Percentiles rank a stretch among this genome's conserved stretches.
Conservation (phyloP, 805 yeast genomes). For the Saccharomycopsis fodiens region DNA sequence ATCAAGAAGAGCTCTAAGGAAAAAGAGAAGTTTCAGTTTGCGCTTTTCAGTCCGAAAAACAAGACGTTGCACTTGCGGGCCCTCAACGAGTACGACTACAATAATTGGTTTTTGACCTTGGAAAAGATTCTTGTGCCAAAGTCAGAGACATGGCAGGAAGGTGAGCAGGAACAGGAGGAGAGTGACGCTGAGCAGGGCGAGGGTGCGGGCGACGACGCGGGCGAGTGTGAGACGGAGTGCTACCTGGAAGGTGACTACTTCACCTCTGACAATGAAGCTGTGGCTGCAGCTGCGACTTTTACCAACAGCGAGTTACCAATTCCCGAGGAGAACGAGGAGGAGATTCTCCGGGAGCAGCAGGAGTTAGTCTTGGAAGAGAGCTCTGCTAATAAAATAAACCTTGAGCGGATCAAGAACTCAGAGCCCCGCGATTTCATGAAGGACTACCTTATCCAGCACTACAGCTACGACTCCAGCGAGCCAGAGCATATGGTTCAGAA, state of each 20-base stretch:
- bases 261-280: constrained; percentile 20
- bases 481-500: constrained; percentile 33
- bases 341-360: constrained; percentile 11
- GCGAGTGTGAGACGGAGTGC: background rate
- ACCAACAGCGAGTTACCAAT: constrained; percentile 19
- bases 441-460: constrained; percentile 19
- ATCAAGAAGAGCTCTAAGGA: constrained; percentile 9
- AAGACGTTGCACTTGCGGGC: constrained; percentile 22
- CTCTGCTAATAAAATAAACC: constrained; percentile 21
- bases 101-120: constrained; percentile 22
- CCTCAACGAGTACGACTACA: constrained; percentile 21
- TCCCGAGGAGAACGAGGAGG: constrained; percentile 20
- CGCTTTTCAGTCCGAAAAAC: constrained; percentile 19
- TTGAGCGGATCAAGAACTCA: constrained; percentile 13
- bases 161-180: constrained; percentile 11
- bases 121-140: constrained; percentile 13
- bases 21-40: constrained; percentile 15
- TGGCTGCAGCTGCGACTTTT: constrained; percentile 4
- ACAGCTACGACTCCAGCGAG: constrained; percentile 15
- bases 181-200: constrained; percentile 9
- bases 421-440: constrained; percentile 17
- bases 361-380: constrained; percentile 13
- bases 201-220: background rate
- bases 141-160: constrained; percentile 19
- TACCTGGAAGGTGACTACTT: constrained; percentile 15